A percentile compares a stretch with the other conserved stretches of the same genome.
Conservation (phyloP, 139 green algal species). For the Tetraselmis striata region DNA sequence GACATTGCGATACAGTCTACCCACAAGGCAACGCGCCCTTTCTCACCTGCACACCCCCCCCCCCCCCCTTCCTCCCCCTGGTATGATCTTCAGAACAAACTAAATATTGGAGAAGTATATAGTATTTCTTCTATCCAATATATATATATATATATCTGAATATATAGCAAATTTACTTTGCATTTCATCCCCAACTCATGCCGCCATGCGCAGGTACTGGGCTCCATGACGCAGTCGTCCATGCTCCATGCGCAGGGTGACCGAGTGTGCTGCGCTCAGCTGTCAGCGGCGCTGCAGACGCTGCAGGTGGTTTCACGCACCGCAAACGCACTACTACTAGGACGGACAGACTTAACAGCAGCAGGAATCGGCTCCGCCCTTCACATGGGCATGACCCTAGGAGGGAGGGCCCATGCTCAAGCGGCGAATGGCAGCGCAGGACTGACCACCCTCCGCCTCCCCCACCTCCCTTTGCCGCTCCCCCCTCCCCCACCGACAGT, state of each 20-base stretch:
- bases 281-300: slow-evolving; percentile 36
- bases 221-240: slow-evolving; percentile 78
- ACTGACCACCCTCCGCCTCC: too few species aligned
- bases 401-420: too few species aligned
- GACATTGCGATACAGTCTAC: slow-evolving; percentile 88
- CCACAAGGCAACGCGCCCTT: slow-evolving; percentile 82
- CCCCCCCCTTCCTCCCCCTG: not conserved
- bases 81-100: too few species aligned
- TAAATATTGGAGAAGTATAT: not conserved
- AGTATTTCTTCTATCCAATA: too few species aligned
- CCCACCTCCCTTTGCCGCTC: not conserved
- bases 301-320: slow-evolving; percentile 53
- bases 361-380: too few species aligned
- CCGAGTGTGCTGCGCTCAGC: not conserved
- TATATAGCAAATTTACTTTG: too few species aligned
- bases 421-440: too few species aligned
- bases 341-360: too few species aligned
- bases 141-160: not conserved
- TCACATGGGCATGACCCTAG: too few species aligned
- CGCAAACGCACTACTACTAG: too few species aligned
- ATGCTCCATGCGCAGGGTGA: slow-evolving; percentile 73
- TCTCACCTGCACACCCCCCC: not conserved
- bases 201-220: slow-evolving; percentile 31
- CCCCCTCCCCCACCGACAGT: slow-evolving; percentile 27
- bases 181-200: too few species aligned